A percentile compares a stretch with the other conserved stretches of the same genome.
Evolutionary conservation across 331 rosid species (phyloP).

Genomic region (Dryas integrifolia): DNA sequence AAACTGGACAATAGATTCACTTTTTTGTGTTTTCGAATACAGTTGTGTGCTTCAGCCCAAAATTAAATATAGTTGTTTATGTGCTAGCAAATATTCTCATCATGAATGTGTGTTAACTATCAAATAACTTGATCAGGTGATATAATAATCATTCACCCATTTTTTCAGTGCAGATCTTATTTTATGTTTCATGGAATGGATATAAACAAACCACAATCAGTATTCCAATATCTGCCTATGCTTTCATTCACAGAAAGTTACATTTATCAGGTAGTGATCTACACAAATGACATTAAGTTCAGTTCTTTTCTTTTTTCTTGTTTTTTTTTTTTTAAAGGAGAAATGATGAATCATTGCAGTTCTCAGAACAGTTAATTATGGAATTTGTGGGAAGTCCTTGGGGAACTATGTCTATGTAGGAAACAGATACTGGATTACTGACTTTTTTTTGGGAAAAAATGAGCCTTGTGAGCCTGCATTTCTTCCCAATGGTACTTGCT

Average conservation of each 20-base stretch:
- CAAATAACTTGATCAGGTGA: background rate
- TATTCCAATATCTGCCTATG: conserved; percentile 71
- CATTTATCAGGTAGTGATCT: conserved; percentile 79
- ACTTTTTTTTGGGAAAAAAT: background rate
- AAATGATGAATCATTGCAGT: background rate
- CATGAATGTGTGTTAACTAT: background rate
- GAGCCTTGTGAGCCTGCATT: conserved; percentile 5
- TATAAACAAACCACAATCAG: conserved; percentile 52
- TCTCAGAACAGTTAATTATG: background rate
- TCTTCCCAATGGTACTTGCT: background rate
- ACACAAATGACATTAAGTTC: conserved; percentile 14
- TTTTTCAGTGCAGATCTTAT: conserved; percentile 90
- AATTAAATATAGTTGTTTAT: background rate
- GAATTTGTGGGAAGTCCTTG: background rate
- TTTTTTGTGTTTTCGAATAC: background rate
- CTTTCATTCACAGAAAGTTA: conserved; percentile 88
- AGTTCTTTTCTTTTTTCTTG: conserved; percentile 10
- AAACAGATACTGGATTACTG: background rate
- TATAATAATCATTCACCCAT: conserved; percentile 2
- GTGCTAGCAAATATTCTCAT: background rate
- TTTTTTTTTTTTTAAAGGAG: background rate
- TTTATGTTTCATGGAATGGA: conserved; percentile 94
- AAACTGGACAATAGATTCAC: background rate
- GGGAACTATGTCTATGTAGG: conserved; percentile 1
- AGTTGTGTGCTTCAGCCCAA: background rate